Conservation (phyloP, 2,329 filamentous ascomycete genomes). For the Phaeosphaeriaceae sp. region DNA sequence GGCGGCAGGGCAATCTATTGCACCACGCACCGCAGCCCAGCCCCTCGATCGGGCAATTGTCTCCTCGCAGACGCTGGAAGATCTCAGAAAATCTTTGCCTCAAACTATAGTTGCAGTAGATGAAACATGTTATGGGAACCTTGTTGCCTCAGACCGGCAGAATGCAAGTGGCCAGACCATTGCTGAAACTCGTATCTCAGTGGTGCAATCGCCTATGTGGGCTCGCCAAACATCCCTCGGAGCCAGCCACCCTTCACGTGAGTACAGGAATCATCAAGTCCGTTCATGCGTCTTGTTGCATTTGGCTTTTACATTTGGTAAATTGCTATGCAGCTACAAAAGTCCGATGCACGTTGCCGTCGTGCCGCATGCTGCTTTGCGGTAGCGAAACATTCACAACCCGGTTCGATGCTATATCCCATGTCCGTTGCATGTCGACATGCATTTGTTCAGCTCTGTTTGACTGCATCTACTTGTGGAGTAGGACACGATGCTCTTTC, state of each 20-base stretch:
- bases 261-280: neutral
- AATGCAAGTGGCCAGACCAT: neutral
- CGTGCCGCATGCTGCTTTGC: slow-evolving; percentile 3
- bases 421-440: slow-evolving; percentile 6
- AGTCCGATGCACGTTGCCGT: slow-evolving; percentile 7
- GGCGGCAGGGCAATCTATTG: slow-evolving; percentile 4
- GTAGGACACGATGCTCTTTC: slow-evolving; percentile 32
- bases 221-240: neutral
- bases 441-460: slow-evolving; percentile 8
- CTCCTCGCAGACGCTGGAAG: neutral
- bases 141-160: neutral
- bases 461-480: slow-evolving; percentile 34
- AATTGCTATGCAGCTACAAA: slow-evolving; percentile 6
- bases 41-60: neutral
- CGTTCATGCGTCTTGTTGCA: neutral
- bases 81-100: slow-evolving; percentile 4
- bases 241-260: neutral
- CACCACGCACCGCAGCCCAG: neutral
- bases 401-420: neutral
- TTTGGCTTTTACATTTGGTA: slow-evolving; percentile 2
- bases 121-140: slow-evolving; percentile 5
- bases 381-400: slow-evolving; percentile 7
- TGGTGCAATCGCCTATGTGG: neutral
- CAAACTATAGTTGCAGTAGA: slow-evolving; percentile 1
- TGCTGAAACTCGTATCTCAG: slow-evolving; percentile 1